Base-by-base conservation (phyloP, 768 basidiomycete genomes). In the Calocera viscosa region DNA sequence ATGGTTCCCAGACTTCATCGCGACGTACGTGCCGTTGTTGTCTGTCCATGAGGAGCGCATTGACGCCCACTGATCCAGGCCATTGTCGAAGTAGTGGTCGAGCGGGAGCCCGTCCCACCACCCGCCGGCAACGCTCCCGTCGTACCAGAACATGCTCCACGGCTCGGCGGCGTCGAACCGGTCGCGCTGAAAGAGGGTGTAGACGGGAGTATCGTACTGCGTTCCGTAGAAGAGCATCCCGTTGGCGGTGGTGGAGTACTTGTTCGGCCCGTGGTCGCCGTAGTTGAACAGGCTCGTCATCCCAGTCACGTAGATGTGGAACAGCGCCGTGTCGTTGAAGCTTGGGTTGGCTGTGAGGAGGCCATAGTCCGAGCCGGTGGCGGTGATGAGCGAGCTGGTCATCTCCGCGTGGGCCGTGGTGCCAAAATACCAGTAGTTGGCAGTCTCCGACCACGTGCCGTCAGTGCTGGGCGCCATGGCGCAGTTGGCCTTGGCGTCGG, bases 1-100 rank as follows among this genome's bases (percentile, higher is more conserved):
- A 69, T 86, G 80, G 65, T 79, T 82, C 33, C 95, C 92, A 1
- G 89, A 89, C 79, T 97, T 98, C 76, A 92, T 87, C 1, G 86
- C 95, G 67, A 94, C 84, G 78, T 83, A 97, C 22, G 90, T 72
- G 1, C 91, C 92, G 71, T 87, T 80, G 66, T 82, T 80, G 72
- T 94, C 90, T 12, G 95, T 94, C 94, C 94, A 99, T 68, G 86
- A 88, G 68, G 88, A 89, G 70, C 96, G 82, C 87, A 92, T 94
- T 11, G 93, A 85, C 26, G 81, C 87, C 96, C 96, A 99, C 71
- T 89, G 87, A 72, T 90, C 89, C 10, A 82, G 75, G 28, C 69
- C 70, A 70, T 88, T 84, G 72, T 83, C 79, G 76, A 97, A 99
- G 80, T 86, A 86, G 69, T 83, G 80, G 76, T 99, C 96, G 43